A percentile compares a stretch with the other conserved stretches of the same genome.
phyloP scores from a whole-genome alignment of 2,329 filamentous ascomycete genomes.

The Diaporthe citri region DNA sequence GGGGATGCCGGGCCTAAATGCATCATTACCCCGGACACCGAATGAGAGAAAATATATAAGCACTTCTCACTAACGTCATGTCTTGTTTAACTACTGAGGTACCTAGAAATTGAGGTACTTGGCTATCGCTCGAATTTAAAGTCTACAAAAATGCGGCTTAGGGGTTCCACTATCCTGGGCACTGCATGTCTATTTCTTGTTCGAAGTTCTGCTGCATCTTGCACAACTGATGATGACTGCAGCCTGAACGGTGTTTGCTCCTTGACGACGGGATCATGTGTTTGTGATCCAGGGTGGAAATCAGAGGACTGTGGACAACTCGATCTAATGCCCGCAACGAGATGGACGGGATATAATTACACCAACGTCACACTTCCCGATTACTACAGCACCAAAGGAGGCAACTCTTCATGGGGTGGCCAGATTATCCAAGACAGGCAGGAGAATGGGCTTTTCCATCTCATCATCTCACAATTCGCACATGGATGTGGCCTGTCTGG shows the following conservation, averaged over 20 bases:
- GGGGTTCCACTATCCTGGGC: not conserved
- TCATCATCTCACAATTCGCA: constrained; percentile 14
- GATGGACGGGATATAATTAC: constrained; percentile 30
- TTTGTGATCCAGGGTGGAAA: constrained; percentile 9
- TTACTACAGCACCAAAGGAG: constrained; percentile 45
- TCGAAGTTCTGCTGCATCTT: not conserved
- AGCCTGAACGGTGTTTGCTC: constrained; percentile 7
- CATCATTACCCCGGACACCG: constrained; percentile 21
- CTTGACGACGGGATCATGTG: not conserved
- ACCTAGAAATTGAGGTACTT: not conserved
- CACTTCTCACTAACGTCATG: too few relatives aligned
- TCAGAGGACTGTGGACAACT: constrained; percentile 8
- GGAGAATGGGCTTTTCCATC: constrained; percentile 13
- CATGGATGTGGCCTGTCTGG: constrained; percentile 3
- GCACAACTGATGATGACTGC: constrained; percentile 9
- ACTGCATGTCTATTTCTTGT: not conserved
- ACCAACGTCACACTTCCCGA: constrained; percentile 44
- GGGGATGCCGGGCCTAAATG: not conserved
- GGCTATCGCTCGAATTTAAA: too few relatives aligned
- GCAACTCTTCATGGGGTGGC: constrained; percentile 24
- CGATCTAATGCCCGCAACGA: constrained; percentile 4
- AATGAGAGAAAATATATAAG: not conserved
- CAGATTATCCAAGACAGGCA: constrained; percentile 24
- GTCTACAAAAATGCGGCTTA: not conserved
- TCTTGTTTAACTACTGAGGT: not conserved